Evolutionary conservation across 176 grass and related monocot genomes (phyloP).

Genomic region (Avena sativa): DNA sequence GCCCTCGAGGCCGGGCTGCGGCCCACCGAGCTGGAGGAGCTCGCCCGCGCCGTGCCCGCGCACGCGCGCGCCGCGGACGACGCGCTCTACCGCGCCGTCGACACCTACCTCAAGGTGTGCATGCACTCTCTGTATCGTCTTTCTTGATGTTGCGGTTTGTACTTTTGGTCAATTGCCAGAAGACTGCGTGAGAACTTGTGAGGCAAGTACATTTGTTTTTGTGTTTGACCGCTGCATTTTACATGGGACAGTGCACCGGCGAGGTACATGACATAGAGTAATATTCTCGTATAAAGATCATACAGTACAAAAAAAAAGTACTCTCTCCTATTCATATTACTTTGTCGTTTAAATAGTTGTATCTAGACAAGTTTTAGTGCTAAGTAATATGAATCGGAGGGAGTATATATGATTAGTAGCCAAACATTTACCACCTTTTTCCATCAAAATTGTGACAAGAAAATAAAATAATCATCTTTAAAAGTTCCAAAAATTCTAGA

Average conservation of each 20-base stretch:
- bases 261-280: too few species aligned
- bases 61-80: conserved; percentile 85
- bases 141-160: background rate
- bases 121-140: background rate
- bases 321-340: too few species aligned
- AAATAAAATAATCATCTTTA: too few species aligned
- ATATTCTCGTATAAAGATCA: too few species aligned
- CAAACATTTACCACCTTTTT: too few species aligned
- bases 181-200: conserved; percentile 45
- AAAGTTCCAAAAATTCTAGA: too few species aligned
- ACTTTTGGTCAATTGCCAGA: conserved; percentile 3
- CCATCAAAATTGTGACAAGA: too few species aligned
- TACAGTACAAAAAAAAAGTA: too few species aligned
- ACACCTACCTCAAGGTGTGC: conserved; percentile 92
- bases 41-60: conserved; percentile 67
- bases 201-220: conserved; percentile 41
- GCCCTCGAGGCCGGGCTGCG: conserved; percentile 78
- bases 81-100: conserved; percentile 88
- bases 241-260: conserved; percentile 33
- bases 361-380: too few species aligned
- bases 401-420: too few species aligned
- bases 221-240: conserved; percentile 47
- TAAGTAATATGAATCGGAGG: too few species aligned
- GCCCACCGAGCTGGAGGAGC: conserved; percentile 78
- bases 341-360: too few species aligned